phyloP scores from a whole-genome alignment of 495 filamentous ascomycete species.

The Penicillium salamii region DNA sequence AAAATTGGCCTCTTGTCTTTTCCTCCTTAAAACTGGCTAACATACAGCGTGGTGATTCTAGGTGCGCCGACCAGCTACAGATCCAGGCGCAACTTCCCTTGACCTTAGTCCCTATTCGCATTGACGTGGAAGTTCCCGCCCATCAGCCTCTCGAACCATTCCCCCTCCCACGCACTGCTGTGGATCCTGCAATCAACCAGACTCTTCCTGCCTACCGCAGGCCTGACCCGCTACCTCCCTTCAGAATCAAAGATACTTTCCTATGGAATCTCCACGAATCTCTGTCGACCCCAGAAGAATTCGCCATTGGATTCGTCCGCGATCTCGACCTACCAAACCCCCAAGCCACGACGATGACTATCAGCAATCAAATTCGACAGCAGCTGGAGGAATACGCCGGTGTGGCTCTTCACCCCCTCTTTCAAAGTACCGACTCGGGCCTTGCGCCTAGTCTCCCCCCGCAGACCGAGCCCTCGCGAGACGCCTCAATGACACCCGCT shows the following conservation, averaged over 20 bases:
- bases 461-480: constrained; percentile 37
- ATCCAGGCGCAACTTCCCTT: constrained; percentile 83
- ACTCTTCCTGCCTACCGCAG: constrained; percentile 70
- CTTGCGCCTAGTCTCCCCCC: constrained; percentile 35
- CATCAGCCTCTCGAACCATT: constrained; percentile 74
- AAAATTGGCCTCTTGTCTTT: constrained; percentile 1
- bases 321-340: constrained; percentile 88
- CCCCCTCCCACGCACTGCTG: constrained; percentile 58
- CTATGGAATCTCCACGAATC: constrained; percentile 98
- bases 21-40: constrained; percentile 4
- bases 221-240: constrained; percentile 75
- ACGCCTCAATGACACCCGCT: constrained; percentile 52
- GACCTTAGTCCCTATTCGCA: constrained; percentile 91
- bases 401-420: constrained; percentile 88
- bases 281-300: constrained; percentile 90
- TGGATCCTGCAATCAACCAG: constrained; percentile 61
- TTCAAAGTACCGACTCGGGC: constrained; percentile 56
- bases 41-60: constrained; percentile 13
- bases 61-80: constrained; percentile 63
- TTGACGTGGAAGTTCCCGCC: constrained; percentile 85
- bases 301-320: constrained; percentile 84
- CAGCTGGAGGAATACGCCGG: constrained; percentile 96
- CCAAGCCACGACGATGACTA: constrained; percentile 63
- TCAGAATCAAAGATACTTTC: constrained; percentile 87
- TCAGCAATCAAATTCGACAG: constrained; percentile 89